Evolutionary conservation across 176 grass and related monocot species (phyloP).

Genomic region (Panicum miliaceum): DNA sequence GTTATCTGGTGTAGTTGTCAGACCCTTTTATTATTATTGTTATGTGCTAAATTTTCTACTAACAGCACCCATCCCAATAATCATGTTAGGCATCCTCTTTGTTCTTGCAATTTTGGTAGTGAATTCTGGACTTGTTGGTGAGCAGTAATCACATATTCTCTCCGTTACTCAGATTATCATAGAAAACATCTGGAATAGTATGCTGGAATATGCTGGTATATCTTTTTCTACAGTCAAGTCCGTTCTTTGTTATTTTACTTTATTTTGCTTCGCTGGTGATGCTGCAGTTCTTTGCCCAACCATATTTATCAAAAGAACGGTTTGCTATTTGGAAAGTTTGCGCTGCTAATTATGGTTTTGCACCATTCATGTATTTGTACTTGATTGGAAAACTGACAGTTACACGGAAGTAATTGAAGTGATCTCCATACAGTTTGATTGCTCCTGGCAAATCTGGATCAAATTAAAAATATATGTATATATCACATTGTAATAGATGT

Average conservation of each 20-base stretch:
- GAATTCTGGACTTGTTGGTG: not conserved
- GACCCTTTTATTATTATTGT: not conserved
- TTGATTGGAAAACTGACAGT: not conserved
- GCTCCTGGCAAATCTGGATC: not conserved
- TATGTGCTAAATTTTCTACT: not conserved
- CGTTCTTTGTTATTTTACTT: not conserved
- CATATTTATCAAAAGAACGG: not conserved
- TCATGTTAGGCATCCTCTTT: not conserved
- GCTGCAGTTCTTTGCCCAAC: slow-evolving; percentile 1
- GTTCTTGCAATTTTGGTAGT: not conserved
- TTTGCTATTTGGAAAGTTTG: not conserved
- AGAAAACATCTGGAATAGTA: not conserved
- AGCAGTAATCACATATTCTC: not conserved
- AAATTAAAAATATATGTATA: not conserved
- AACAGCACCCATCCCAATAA: not conserved
- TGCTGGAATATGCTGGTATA: not conserved
- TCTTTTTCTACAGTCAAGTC: not conserved
- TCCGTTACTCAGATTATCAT: not conserved
- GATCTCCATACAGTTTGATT: not conserved
- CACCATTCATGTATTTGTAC: not conserved
- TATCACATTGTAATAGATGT: too few species aligned
- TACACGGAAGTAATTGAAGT: not conserved
- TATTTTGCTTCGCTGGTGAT: not conserved
- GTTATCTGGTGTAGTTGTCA: not conserved
- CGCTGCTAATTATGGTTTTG: not conserved